A percentile compares a stretch with the other conserved stretches of the same genome.
Conservation (phyloP, 352 stramenopile genomes). For the Phytophthora melonis region DNA sequence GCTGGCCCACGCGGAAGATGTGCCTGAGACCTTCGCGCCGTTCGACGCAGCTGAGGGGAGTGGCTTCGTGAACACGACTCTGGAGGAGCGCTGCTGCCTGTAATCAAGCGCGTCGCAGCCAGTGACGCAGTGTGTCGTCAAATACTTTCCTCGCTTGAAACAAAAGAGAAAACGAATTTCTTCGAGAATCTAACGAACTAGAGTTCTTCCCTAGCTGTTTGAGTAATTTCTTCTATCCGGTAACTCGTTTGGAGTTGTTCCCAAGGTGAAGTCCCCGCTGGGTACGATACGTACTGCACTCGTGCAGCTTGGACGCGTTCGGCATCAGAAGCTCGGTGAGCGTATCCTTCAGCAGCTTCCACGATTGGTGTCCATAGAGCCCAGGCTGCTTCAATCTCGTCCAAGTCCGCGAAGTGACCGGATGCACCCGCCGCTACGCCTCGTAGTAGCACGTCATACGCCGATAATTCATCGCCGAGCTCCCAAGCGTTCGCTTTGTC, state of each 20-base stretch:
- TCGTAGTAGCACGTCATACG: conserved; percentile 47
- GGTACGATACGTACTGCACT: conserved; percentile 9
- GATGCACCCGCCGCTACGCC: conserved; percentile 31
- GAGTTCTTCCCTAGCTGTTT: conserved; percentile 26
- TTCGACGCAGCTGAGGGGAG: background rate
- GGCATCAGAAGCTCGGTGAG: background rate
- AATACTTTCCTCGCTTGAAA: background rate
- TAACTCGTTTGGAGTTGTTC: conserved; percentile 1
- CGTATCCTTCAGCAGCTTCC: conserved; percentile 35
- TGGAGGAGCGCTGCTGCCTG: too few species aligned
- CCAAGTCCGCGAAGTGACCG: conserved; percentile 56
- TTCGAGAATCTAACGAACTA: background rate
- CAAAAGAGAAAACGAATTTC: background rate
- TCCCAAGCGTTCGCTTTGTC: conserved; percentile 25
- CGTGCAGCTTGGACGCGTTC: background rate
- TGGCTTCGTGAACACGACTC: background rate
- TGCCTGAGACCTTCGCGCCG: background rate
- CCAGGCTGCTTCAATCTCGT: conserved; percentile 75
- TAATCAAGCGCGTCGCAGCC: background rate
- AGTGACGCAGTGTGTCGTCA: background rate
- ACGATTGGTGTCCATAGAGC: conserved; percentile 68
- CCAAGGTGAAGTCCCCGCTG: conserved; percentile 32
- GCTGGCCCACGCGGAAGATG: background rate
- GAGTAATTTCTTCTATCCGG: background rate
- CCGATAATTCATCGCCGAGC: conserved; percentile 42